A percentile compares a stretch with the other conserved stretches of the same genome.
Evolutionary conservation across 306 rosid species (phyloP).

Genomic region (Inga laurina): DNA sequence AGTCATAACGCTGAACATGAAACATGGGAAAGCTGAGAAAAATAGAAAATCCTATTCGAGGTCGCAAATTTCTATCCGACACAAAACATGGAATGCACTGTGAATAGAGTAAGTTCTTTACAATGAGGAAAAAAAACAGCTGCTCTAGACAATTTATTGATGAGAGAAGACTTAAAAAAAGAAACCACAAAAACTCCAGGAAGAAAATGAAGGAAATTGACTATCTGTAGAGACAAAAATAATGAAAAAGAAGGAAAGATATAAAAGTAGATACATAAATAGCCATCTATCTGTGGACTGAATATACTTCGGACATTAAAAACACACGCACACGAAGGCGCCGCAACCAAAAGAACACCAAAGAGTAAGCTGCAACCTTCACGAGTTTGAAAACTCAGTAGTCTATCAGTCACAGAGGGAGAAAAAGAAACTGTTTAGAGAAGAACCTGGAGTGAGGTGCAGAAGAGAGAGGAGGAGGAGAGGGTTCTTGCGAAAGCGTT

Average conservation of each 20-base stretch:
- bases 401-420: background rate
- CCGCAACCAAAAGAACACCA: background rate
- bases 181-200: background rate
- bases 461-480: slow-evolving; percentile 30
- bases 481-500: slow-evolving; percentile 33
- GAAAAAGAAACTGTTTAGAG: background rate
- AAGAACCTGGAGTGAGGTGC: slow-evolving; percentile 39
- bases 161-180: background rate
- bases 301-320: background rate
- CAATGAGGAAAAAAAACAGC: background rate
- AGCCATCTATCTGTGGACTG: background rate
- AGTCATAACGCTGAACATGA: background rate
- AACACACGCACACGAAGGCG: background rate
- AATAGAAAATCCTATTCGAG: background rate
- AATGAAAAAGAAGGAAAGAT: background rate
- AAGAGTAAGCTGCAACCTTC: background rate
- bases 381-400: background rate
- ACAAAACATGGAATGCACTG: background rate
- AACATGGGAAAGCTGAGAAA: background rate
- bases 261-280: background rate
- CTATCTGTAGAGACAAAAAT: background rate
- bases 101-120: background rate
- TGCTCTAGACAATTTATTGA: background rate
- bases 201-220: background rate
- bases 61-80: background rate